Evolutionary conservation across 306 rosid genomes (phyloP).

Genomic region (Astragalus glycyphyllos): DNA sequence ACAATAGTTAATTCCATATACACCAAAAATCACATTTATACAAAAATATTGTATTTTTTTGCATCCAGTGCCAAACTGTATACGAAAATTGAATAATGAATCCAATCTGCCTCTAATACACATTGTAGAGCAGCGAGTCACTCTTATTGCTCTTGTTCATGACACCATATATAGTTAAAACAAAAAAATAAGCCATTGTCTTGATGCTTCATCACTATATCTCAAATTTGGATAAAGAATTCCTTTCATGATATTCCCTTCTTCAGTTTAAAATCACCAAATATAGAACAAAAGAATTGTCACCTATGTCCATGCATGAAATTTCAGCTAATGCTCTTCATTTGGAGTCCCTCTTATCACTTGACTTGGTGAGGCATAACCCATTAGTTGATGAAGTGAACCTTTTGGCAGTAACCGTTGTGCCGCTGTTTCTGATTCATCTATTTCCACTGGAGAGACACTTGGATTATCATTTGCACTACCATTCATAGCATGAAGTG

Average conservation of each 20-base stretch:
- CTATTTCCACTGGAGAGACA: conserved; percentile 38
- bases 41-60: conserved; percentile 19
- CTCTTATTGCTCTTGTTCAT: conserved; percentile 33
- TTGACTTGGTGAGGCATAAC: conserved; percentile 80
- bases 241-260: conserved; percentile 31
- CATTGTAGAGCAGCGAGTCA: background rate
- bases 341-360: conserved; percentile 57
- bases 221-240: too few relatives aligned
- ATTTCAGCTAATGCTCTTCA: conserved; percentile 34
- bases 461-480: conserved; percentile 36
- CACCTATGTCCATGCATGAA: conserved; percentile 4
- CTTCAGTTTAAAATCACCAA: conserved; percentile 18
- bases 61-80: conserved; percentile 14
- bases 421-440: conserved; percentile 53
- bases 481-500: conserved; percentile 1
- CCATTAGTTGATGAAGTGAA: conserved; percentile 93
- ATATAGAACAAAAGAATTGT: background rate
- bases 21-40: conserved; percentile 34
- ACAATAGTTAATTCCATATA: conserved; percentile 25
- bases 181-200: conserved; percentile 9
- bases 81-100: background rate
- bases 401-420: conserved; percentile 36
- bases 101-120: background rate
- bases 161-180: background rate
- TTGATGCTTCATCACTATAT: conserved; percentile 30